These are phyloP conservation scores for Trametes elegans DNA, from an alignment of 768 basidiomycete genomes.

Conservation along the genomic window DNA sequence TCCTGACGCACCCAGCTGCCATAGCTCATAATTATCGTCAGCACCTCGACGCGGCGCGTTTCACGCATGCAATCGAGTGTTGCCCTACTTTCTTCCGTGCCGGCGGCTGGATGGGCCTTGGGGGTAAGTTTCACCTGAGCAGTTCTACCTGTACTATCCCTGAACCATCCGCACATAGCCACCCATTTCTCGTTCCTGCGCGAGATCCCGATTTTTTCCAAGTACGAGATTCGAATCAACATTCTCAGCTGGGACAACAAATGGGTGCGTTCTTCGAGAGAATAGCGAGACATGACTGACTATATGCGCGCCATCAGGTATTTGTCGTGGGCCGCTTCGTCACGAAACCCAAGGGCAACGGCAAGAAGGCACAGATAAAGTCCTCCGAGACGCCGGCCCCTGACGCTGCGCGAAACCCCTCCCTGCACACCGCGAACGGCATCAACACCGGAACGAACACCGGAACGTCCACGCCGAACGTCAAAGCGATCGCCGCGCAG, in stretches of 20 bases:
- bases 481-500: constrained; percentile 10
- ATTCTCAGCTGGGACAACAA: constrained; percentile 73
- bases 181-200: constrained; percentile 68
- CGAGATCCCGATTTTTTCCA: constrained; percentile 63
- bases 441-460: constrained; percentile 19
- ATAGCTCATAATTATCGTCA: constrained; percentile 4
- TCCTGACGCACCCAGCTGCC: background rate
- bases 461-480: constrained; percentile 1
- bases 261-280: constrained; percentile 51
- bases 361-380: constrained; percentile 10
- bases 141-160: background rate
- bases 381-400: background rate
- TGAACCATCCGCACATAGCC: constrained; percentile 34
- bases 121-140: constrained; percentile 30
- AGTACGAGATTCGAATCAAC: constrained; percentile 58
- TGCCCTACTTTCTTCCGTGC: constrained; percentile 58
- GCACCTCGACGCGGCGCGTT: constrained; percentile 37
- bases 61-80: constrained; percentile 44
- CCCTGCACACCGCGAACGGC: constrained; percentile 37
- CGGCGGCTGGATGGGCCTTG: constrained; percentile 63
- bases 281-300: background rate
- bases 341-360: constrained; percentile 42
- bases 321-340: constrained; percentile 66
- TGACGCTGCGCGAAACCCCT: constrained; percentile 23
- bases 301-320: constrained; percentile 39